These are phyloP conservation scores for Nothomitra cinnamomea DNA, from an alignment of 2,329 filamentous ascomycete species.

Conservation along the genomic window DNA sequence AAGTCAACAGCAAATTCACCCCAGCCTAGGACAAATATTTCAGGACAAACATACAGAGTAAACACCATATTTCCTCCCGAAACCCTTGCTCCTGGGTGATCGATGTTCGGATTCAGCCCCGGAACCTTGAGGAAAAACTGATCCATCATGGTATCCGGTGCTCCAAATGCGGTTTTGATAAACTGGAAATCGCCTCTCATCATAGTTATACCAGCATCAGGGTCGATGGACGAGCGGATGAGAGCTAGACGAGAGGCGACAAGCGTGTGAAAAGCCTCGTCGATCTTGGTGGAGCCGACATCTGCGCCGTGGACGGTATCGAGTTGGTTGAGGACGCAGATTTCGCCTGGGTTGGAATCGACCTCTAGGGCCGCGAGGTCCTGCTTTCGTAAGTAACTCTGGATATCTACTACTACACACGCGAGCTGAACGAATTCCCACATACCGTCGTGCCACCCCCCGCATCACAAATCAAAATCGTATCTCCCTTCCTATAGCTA, in stretches of 20 bases:
- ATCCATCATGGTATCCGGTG: slow-evolving; percentile 19
- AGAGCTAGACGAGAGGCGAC: not conserved
- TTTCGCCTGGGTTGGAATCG: not conserved
- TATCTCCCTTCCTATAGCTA: slow-evolving; percentile 21
- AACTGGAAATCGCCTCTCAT: slow-evolving; percentile 8
- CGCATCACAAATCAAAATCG: slow-evolving; percentile 29
- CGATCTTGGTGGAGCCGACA: not conserved
- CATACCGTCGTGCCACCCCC: slow-evolving; percentile 30
- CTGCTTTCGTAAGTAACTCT: slow-evolving; percentile 16
- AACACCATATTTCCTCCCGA: not conserved
- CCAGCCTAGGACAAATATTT: not conserved
- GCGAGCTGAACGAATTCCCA: slow-evolving; percentile 27
- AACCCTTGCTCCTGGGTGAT: not conserved
- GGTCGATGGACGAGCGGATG: slow-evolving; percentile 3
- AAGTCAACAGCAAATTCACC: not conserved
- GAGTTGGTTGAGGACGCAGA: not conserved
- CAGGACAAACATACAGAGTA: not conserved
- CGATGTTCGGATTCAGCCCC: slow-evolving; percentile 18
- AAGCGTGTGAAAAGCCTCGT: not conserved
- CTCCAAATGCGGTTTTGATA: slow-evolving; percentile 5
- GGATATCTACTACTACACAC: slow-evolving; percentile 15
- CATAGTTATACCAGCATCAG: slow-evolving; percentile 7
- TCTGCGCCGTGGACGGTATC: not conserved
- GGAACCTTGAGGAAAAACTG: slow-evolving; percentile 22
- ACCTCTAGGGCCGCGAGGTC: slow-evolving; percentile 24